Evolutionary conservation across 2,329 filamentous ascomycete species (phyloP), one percentile per base, ranked within the genome.

Genomic region (Colletotrichum kahawae): DNA sequence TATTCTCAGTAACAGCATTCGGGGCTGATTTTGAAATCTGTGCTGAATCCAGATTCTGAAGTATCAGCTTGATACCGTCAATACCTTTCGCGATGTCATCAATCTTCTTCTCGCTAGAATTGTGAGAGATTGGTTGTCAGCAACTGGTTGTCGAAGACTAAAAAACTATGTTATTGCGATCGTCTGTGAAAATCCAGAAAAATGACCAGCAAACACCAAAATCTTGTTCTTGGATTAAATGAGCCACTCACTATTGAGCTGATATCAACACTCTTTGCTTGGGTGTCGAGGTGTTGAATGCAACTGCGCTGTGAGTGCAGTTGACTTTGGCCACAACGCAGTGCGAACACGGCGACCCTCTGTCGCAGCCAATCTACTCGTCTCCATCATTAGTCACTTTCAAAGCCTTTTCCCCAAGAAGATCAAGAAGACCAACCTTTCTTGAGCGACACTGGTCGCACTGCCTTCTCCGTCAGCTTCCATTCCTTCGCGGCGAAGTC

Each of bases 241-340:
- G 29, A 3, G 10, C 0, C 7, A 77, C 80, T 77, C 34, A 85
- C 84, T 85, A 85, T 77, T 84, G 76, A 51, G 82, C 78, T 5
- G 84, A 85, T 31, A 85, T 81, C 51, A 84, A 70, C 4, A 84
- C 80, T 48, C 84, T 81, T 66, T 84, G 83, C 71, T 81, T 82
- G 1, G 80, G 43, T 21, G 78, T 21, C 48, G 78, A 63, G 48
- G 78, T 59, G 38, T 78, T 80, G 5, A 81, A 73, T 6, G 80
- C 72, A 18, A 84, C 73, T 2, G 77, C 38, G 31, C 82, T 82
- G 64, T 84, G 80, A 6, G 81, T 83, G 72, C 84, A 84, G 9
- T 78, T 59, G 14, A 84, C 69, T 48, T 81, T 79, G 43, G 82
- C 79, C 13, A 82, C 78, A 12, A 79, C 31, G 67, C 84, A 86